Evolutionary conservation across 2,329 filamentous ascomycete species (phyloP), one percentile per base, ranked within the genome.

Genomic region (Bipolaris sorokiniana): DNA sequence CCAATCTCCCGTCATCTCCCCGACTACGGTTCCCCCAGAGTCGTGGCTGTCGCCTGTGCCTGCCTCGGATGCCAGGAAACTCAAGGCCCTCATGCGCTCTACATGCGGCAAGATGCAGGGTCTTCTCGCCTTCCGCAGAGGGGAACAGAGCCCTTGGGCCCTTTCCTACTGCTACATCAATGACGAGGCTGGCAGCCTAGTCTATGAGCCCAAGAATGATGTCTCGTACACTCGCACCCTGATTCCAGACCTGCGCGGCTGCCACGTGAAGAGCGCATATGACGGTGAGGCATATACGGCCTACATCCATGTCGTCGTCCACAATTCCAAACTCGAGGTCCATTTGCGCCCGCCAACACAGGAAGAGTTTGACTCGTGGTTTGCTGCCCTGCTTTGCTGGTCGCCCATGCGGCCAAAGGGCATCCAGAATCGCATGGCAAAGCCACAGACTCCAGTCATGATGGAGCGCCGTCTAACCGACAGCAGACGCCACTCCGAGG

Each of bases 351-450:
- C 91, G 13, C 74, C 85, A 7, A 82, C 83, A 2, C 76, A 83
- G 31, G 84, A 87, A 18, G 90, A 94, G 68, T 86, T 89, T 63
- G 90, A 94, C 65, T 81, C 88, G 20, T 95, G 91, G 91, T 85
- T 93, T 54, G 91, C 91, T 13, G 90, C 90, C 7, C 76, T 95
- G 42, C 81, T 94, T 31, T 91, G 89, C 71, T 95, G 91, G 91
- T 89, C 92, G 73, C 90, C 91, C 62, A 81, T 92, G 57, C 84
- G 86, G 22, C 86, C 88, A 1, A 81, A 82, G 10, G 82, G 82
- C 11, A 78, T 84, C 15, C 77, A 80, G 60, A 82, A 81, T 55
- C 85, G 84, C 63, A 80, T 85, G 62, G 76, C 81, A 23, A 84
- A 81, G 77, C 71, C 81, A 64, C 69, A 83, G 69, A 67, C 77